A percentile compares a stretch with the other conserved stretches of the same genome.
Conservation (phyloP, 768 basidiomycete genomes). For the Pleurotus tuber-regium region DNA sequence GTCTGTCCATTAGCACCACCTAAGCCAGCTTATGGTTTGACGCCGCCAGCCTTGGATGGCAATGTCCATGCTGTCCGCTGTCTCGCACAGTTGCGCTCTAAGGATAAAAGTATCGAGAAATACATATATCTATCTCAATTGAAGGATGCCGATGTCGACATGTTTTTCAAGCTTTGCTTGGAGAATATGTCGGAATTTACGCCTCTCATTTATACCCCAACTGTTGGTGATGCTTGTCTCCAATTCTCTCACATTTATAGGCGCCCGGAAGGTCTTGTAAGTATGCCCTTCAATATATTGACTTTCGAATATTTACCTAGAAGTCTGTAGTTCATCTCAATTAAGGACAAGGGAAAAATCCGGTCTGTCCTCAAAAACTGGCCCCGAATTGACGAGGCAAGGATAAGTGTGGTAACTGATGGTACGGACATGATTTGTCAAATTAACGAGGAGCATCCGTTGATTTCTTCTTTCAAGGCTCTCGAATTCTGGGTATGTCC, state of each 20-base stretch:
- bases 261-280: conserved; percentile 69
- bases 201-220: conserved; percentile 90
- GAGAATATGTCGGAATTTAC: conserved; percentile 66
- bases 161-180: conserved; percentile 79
- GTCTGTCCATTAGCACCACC: conserved; percentile 32
- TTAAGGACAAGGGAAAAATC: conserved; percentile 83
- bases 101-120: conserved; percentile 74
- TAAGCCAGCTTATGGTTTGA: conserved; percentile 49
- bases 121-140: conserved; percentile 82
- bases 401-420: conserved; percentile 92
- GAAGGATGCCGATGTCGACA: conserved; percentile 65
- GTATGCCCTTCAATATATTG: conserved; percentile 17
- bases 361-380: conserved; percentile 66
- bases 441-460: neutral
- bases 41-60: conserved; percentile 57
- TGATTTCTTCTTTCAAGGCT: conserved; percentile 45
- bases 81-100: conserved; percentile 70
- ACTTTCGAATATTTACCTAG: conserved; percentile 15
- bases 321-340: conserved; percentile 60
- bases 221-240: conserved; percentile 87
- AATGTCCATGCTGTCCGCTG: conserved; percentile 56
- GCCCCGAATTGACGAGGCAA: conserved; percentile 70
- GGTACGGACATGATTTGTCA: conserved; percentile 42
- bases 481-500: conserved; percentile 81
- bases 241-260: conserved; percentile 80